Evolutionary conservation across 2,329 filamentous ascomycete species (phyloP).

Genomic region (Xylaria sp.): DNA sequence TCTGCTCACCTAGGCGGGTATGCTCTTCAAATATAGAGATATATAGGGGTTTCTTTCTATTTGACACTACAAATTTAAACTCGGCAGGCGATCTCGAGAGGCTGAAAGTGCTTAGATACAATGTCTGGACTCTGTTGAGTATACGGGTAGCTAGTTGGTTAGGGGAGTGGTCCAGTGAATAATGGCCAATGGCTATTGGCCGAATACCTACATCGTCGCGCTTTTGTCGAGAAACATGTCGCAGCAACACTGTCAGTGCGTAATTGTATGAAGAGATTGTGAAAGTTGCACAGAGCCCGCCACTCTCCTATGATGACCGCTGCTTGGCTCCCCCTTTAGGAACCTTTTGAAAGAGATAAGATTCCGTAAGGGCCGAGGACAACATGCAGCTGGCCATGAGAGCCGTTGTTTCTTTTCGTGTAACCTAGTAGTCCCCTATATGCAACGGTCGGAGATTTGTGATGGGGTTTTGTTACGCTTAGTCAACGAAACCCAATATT

Average conservation of each 20-base stretch:
- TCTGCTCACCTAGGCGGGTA: background rate
- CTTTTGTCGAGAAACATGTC: constrained; percentile 8
- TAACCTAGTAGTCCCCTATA: background rate
- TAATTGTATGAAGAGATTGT: background rate
- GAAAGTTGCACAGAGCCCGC: no score
- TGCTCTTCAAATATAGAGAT: no score
- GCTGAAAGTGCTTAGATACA: background rate
- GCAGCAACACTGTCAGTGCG: constrained; percentile 19
- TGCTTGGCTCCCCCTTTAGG: background rate
- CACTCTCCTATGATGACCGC: no score
- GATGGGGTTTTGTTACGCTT: constrained; percentile 4
- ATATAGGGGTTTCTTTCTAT: background rate
- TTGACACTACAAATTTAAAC: background rate
- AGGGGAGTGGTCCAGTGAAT: background rate
- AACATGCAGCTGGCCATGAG: constrained; percentile 4
- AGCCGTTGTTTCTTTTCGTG: constrained; percentile 23
- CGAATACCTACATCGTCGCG: background rate
- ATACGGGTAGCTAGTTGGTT: background rate
- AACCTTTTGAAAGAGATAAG: background rate
- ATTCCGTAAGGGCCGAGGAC: background rate
- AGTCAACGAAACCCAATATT: background rate
- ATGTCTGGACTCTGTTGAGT: no score
- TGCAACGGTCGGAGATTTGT: constrained; percentile 13
- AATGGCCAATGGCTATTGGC: background rate
- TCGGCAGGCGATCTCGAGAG: background rate